phyloP scores from a whole-genome alignment of 257 asterid species.

The Solanum neorickii region DNA sequence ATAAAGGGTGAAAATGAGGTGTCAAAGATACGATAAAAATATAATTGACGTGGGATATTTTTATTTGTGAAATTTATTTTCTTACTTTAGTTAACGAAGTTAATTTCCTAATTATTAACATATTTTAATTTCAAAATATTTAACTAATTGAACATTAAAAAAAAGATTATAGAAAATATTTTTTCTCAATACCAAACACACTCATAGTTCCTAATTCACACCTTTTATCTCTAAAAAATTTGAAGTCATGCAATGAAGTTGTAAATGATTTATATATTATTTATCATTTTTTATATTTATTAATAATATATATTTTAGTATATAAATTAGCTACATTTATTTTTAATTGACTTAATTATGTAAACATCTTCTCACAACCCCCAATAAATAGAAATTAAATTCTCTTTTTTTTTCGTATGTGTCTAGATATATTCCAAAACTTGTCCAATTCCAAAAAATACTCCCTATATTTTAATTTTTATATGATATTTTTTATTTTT shows the following conservation, averaged over 20 bases:
- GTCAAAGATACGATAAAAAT: background rate
- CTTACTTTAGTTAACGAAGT: no score
- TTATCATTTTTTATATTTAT: background rate
- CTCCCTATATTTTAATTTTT: fast-evolving
- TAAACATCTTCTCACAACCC: background rate
- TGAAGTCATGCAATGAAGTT: background rate
- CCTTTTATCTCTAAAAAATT: background rate
- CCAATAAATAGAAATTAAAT: background rate
- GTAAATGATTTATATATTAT: background rate
- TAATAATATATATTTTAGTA: background rate
- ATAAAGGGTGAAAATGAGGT: background rate
- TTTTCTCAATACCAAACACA: no score
- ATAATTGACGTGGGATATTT: background rate
- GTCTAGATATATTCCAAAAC: background rate
- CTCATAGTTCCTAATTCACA: background rate
- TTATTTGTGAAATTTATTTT: background rate
- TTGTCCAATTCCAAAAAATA: background rate
- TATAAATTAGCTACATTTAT: background rate
- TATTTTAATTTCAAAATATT: no score
- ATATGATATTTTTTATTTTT: no score
- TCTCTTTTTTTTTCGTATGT: background rate
- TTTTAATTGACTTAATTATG: background rate
- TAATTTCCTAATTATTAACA: no score
- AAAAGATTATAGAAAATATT: no score
- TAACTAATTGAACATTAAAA: no score